phyloP scores from a whole-genome alignment of 768 basidiomycete genomes.

The Boletus pseudopeckii region DNA sequence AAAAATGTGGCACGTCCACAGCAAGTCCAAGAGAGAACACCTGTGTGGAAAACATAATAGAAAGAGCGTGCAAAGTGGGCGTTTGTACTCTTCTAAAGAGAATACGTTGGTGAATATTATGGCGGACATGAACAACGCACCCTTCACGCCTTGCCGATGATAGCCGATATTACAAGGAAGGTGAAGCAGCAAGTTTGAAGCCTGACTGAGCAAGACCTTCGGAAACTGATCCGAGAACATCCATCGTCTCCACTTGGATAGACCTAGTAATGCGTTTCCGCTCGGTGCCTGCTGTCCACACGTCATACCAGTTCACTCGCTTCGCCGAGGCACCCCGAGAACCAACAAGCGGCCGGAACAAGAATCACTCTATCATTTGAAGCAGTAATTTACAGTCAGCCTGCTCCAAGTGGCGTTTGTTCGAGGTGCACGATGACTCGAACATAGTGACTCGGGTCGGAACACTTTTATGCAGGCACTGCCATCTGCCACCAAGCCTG shows the following conservation, averaged over 20 bases:
- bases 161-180: slow-evolving; percentile 29
- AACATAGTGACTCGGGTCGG: too few relatives aligned
- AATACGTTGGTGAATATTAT: slow-evolving; percentile 18
- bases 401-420: slow-evolving; percentile 1
- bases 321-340: slow-evolving; percentile 11
- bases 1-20: slow-evolving; percentile 15
- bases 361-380: slow-evolving; percentile 1
- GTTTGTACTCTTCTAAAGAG: slow-evolving; percentile 18
- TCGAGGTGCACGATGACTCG: not conserved
- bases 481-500: not conserved
- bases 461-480: not conserved
- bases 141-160: slow-evolving; percentile 15
- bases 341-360: slow-evolving; percentile 16
- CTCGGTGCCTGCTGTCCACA: slow-evolving; percentile 3
- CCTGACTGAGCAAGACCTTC: slow-evolving; percentile 2
- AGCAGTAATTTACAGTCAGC: not conserved
- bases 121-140: slow-evolving; percentile 29
- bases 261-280: not conserved
- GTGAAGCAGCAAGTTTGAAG: slow-evolving; percentile 2
- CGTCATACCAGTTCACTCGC: slow-evolving; percentile 8
- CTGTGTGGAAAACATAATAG: slow-evolving; percentile 18
- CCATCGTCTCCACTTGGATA: not conserved
- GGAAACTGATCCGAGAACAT: slow-evolving; percentile 17
- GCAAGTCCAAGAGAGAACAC: slow-evolving; percentile 13
- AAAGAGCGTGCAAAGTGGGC: slow-evolving; percentile 16